Evolutionary conservation across 176 grass and related monocot genomes (phyloP).

Genomic region (Microstegium vimineum): DNA sequence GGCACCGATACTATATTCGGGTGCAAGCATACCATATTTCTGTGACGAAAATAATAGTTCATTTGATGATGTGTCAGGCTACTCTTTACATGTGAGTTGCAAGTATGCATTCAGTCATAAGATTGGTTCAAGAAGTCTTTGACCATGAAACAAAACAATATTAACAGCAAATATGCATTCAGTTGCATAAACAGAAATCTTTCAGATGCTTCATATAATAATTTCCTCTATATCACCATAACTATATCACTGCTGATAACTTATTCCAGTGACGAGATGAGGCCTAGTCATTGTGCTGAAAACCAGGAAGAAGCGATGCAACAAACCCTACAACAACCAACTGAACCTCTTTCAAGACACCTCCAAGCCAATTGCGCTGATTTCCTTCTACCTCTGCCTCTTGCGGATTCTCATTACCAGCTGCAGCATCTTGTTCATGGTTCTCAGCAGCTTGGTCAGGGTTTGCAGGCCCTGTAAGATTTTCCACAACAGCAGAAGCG

Average conservation of each 20-base stretch:
- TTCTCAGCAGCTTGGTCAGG: conserved; percentile 50
- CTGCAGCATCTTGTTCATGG: conserved; percentile 50
- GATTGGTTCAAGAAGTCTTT: background rate
- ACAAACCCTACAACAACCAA: conserved; percentile 80
- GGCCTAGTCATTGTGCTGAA: conserved; percentile 74
- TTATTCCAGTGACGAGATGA: background rate
- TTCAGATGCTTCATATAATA: background rate
- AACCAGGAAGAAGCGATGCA: conserved; percentile 85
- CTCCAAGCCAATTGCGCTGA: conserved; percentile 51
- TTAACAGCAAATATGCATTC: background rate
- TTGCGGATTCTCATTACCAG: conserved; percentile 51
- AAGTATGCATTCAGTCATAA: background rate
- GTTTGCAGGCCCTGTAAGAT: conserved; percentile 56
- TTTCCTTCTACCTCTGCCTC: conserved; percentile 39
- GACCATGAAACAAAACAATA: background rate
- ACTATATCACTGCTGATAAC: conserved; percentile 12
- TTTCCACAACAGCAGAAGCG: conserved; percentile 23
- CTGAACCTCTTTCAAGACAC: conserved; percentile 79
- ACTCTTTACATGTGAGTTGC: background rate
- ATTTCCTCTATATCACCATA: conserved; percentile 22
- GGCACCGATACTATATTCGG: background rate
- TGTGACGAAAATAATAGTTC: background rate
- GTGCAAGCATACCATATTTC: background rate
- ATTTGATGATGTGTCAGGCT: background rate
- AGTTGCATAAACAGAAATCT: conserved; percentile 11